These are phyloP conservation scores for Phytophthora sojae DNA, from an alignment of 352 stramenopile species.

Conservation along the genomic window DNA sequence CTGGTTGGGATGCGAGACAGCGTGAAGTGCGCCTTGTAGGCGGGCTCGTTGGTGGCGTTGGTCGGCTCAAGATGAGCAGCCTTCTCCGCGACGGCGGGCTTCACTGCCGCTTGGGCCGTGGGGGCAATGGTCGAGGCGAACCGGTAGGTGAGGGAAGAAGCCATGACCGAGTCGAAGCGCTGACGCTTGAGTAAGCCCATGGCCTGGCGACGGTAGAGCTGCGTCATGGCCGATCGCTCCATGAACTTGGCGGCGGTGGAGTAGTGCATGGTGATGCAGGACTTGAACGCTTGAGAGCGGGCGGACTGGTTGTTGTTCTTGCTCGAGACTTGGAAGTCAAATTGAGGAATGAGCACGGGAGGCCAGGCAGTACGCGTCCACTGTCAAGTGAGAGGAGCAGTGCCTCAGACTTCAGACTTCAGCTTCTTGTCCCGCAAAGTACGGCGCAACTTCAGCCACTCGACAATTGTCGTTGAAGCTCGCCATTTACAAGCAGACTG, in stretches of 20 bases:
- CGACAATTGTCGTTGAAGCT: background rate
- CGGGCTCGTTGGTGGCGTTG: conserved; percentile 17
- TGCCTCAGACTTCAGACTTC: background rate
- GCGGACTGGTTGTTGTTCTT: background rate
- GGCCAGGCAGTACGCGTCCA: background rate
- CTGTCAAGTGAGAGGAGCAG: background rate
- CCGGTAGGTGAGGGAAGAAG: background rate
- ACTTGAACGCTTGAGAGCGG: background rate
- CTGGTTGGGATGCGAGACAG: conserved; percentile 13
- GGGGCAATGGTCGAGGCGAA: conserved; percentile 11
- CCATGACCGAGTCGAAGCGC: background rate
- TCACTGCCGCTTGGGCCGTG: background rate
- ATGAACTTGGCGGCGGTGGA: conserved; percentile 19
- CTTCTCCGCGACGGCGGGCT: background rate
- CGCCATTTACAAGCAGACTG: background rate
- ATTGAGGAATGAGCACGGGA: conserved; percentile 13
- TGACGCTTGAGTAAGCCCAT: conserved; percentile 16
- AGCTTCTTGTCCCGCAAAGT: background rate
- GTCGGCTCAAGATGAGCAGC: background rate
- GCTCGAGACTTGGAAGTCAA: conserved; percentile 4
- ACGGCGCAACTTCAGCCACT: background rate
- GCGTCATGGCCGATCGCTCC: conserved; percentile 9
- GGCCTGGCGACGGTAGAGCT: conserved; percentile 2
- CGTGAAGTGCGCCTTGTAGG: conserved; percentile 30
- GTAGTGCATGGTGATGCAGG: conserved; percentile 13